Evolutionary conservation across 352 stramenopile species (phyloP).

Genomic region (Plasmopara halstedii): DNA sequence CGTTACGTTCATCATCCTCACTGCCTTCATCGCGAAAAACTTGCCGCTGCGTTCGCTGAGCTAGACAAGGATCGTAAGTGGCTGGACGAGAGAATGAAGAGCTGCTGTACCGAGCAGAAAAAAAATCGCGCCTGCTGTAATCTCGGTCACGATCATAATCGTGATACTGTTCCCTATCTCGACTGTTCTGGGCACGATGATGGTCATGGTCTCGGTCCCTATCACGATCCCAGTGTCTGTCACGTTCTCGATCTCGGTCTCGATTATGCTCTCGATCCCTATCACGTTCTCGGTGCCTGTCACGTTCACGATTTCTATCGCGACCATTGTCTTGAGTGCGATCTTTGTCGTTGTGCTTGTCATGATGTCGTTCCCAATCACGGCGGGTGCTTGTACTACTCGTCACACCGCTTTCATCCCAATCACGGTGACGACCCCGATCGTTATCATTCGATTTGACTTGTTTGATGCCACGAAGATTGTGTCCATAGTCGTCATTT

Average conservation of each 20-base stretch:
- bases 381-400: background rate
- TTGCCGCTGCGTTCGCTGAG: constrained; percentile 41
- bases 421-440: constrained; percentile 14
- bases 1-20: constrained; percentile 21
- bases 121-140: constrained; percentile 20
- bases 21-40: constrained; percentile 33
- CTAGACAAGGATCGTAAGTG: constrained; percentile 74
- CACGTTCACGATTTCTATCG: constrained; percentile 27
- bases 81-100: constrained; percentile 73
- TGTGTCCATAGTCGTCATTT: constrained; percentile 16
- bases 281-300: constrained; percentile 29
- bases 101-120: constrained; percentile 17
- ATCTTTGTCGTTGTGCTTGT: background rate
- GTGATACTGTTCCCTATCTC: constrained; percentile 19
- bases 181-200: constrained; percentile 18
- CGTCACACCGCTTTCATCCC: constrained; percentile 13
- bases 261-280: constrained; percentile 23
- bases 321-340: no score
- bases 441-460: constrained; percentile 11
- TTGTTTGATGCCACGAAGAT: constrained; percentile 13
- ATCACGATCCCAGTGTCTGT: constrained; percentile 31
- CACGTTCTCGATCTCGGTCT: constrained; percentile 33
- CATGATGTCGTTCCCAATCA: constrained; percentile 2
- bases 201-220: constrained; percentile 21
- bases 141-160: constrained; percentile 31